Conservation (phyloP, 2,329 filamentous ascomycete genomes). For the Penicillium sclerotiorum region DNA sequence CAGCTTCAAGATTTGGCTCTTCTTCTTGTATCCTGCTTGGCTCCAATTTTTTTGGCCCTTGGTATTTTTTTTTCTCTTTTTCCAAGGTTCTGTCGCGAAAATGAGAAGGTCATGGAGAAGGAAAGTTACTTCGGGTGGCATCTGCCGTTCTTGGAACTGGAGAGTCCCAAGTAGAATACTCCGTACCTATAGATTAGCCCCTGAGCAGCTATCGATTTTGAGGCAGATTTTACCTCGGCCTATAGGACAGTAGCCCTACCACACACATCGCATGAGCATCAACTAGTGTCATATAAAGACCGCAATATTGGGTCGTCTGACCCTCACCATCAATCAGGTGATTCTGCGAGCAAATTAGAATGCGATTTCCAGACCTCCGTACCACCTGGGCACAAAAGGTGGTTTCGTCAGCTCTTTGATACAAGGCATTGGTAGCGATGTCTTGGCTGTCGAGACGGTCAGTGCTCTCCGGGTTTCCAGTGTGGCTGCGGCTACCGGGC, state of each 20-base stretch:
- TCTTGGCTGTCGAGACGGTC: background rate
- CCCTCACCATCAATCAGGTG: background rate
- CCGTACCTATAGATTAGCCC: too few relatives aligned
- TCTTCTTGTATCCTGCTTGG: background rate
- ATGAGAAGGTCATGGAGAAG: background rate
- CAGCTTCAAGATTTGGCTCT: conserved; percentile 23
- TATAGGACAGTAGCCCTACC: background rate
- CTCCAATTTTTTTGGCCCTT: background rate
- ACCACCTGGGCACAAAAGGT: background rate
- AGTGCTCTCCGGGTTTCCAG: background rate
- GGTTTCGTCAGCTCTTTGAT: background rate
- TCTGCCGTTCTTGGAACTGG: background rate
- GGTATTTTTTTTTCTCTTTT: conserved; percentile 1
- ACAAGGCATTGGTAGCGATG: too few relatives aligned
- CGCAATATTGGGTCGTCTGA: conserved; percentile 8
- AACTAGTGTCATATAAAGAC: background rate
- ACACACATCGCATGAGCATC: background rate
- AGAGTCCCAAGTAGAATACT: background rate
- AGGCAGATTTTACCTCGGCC: background rate
- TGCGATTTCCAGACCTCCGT: too few relatives aligned
- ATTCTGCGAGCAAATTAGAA: too few relatives aligned
- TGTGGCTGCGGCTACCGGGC: conserved; percentile 9
- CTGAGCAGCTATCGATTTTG: background rate
- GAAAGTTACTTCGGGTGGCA: background rate
- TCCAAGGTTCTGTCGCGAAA: conserved; percentile 9